Evolutionary conservation across 495 filamentous ascomycete genomes (phyloP), one percentile per base, ranked within the genome.

Genomic region (Beverwykella pulmonaria): DNA sequence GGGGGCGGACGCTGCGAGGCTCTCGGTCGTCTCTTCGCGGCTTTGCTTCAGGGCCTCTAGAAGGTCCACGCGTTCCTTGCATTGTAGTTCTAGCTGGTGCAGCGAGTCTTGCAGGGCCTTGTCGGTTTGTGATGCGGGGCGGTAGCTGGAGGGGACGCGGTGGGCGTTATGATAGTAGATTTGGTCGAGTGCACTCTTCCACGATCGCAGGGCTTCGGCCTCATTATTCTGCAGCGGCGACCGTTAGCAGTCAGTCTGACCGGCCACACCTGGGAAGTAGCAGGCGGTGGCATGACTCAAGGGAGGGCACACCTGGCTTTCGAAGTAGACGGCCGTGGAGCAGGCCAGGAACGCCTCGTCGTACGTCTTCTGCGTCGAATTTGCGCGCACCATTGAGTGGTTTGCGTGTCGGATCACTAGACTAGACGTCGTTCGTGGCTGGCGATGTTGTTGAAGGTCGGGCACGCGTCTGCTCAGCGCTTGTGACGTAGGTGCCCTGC

Each of bases 281-380:
- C 39, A 23, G 54, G 8, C 15, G 30, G 26, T 34, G 32, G 32
- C 29, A 58, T 34, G 22, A 15, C 32, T 59, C 58, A 10, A 30
- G 27, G 41, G n/a, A 46, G 27, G 10, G 57, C 79, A 47, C 77
- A 94, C 92, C 84, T 96, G 89, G 71, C 88, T 87, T 76, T 97
- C 92, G 75, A 94, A 96, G 78, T 96, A 96, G 65, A 97, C 90
- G 61, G 94, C 94, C 10, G 92, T 98, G 1, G 92, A 97, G 76
- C 92, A 96, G 68, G 88, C 90, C 61, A 97, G 81, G 77, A 96
- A 96, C 77, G 90, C 92, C 73, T 97, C 92, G 80, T 98, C 92
- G 79, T 97, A 97, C 60, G 92, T 96, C 84, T 97, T 97, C 81
- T 98, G 94, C 76, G 97, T 82, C 59, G 87, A 87, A 74, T 88